Evolutionary conservation across 2,329 filamentous ascomycete genomes (phyloP), one percentile per base, ranked within the genome.

Genomic region (Tolypocladium guangdongense): DNA sequence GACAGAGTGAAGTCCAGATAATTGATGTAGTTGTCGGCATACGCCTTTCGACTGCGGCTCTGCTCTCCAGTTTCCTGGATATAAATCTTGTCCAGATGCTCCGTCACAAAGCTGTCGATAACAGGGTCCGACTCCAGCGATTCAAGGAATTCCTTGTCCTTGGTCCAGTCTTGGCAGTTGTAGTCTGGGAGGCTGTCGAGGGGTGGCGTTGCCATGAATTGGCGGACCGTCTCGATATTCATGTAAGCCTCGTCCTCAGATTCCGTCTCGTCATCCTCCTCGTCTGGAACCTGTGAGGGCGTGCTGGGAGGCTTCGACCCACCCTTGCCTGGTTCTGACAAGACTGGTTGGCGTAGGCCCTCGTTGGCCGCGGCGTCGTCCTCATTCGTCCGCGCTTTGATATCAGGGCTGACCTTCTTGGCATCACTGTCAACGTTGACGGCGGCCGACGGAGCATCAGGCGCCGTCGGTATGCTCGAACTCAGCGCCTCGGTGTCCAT

Each of bases 1-100:
- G 80, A 82, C 55, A 74, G 65, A 8, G 80, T 82, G 55, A 80
- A 83, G 10, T 75, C 68, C 4, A 82, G 69, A 56, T 83, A 83
- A 1, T 63, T 62, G 38, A 73, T 66, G 56, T 82, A 83, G 10
- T 74, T 77, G 1, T 66, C 65, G 0, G 68, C 64, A 56, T 82
- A 82, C 2, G 64, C 57, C 39, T 71, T 63, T 49, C 69, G 73
- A 37, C 66, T 62, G 7, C 65, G 63, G 0, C 67, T 64, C 56
- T 80, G 74, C 36, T 73, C 68, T 0, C 62, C 59, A 2, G 61
- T 55, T 32, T 71, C 68, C 14, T 68, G 62, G 3, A 68, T 58
- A 22, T 70, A 65, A 20, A 77, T 66, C 4, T 74, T 71, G 30
- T 69, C 63, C 16, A 82, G 65, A 32, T 73, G 72, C 16, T 68